Base-by-base conservation (phyloP, 1,284 basidiomycete species). In the Fomitopsis betulina region DNA sequence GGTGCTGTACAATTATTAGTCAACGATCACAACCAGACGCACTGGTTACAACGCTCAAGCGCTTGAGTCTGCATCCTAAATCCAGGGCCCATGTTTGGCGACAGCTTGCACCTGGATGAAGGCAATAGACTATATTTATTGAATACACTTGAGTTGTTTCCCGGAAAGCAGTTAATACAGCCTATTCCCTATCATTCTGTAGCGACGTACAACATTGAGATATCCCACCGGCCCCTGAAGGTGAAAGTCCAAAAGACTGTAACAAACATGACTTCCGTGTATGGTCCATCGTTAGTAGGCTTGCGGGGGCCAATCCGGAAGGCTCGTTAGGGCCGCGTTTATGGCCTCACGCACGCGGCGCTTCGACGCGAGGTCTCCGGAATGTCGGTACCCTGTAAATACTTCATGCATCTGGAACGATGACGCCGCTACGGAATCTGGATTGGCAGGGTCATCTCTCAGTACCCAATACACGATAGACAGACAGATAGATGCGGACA, bases 321-420 rank as follows among this genome's bases (percentile, higher is more conserved):
- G 63, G 43, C 65, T 68, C 7, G 53, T 61, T 8, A 76, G 63
- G 4, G 75, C 74, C 9, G 75, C 75, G 60, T 76, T 76, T 64
- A 73, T 71, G 25, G 70, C 67, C 60, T 76, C 75, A 17, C 73
- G 70, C 5, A 76, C 75, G 15, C 75, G 71, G n/a, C 71, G 67
- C 60, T 73, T 74, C 53, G 71, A 73, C 13, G 74, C 73, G 21
- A 71, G 50, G 57, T 76, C 75, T 38, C 68, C 65, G n/a, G 75
- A 76, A 56, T 73, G 73, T 19, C 73, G 72, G 57, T 76, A 76
- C 2, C 73, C 72, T 21, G 58, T 51, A 49, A 67, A 70, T 5
- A 73, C 72, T 55, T 76, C 75, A 32, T 72, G 64, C 71, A 75
- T 70, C 63, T 76, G 75, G 66, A 75, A 70, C 7, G 69, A 60